phyloP scores from a whole-genome alignment of 106 monocot species.

The Narthecium ossifragum region DNA sequence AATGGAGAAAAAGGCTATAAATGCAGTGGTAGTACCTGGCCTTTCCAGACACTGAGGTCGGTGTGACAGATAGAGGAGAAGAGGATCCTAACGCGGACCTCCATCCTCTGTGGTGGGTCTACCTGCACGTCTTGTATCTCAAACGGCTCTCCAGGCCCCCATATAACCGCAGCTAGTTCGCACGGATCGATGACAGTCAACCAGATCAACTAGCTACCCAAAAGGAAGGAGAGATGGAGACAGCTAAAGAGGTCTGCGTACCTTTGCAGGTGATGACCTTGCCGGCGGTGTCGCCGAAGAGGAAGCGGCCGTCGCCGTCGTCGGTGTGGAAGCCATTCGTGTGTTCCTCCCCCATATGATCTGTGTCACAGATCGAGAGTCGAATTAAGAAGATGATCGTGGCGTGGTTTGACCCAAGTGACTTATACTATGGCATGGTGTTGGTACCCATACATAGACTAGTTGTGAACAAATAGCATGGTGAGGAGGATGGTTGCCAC shows the following conservation, averaged over 20 bases:
- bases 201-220: not conserved
- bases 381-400: too few relatives aligned
- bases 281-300: constrained; percentile 9
- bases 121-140: constrained; percentile 57
- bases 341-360: too few relatives aligned
- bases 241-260: not conserved
- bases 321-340: not conserved
- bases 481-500: too few relatives aligned
- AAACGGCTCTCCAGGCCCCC: constrained; percentile 52
- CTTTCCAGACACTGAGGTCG: constrained; percentile 62
- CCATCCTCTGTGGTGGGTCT: constrained; percentile 46
- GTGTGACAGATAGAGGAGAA: constrained; percentile 81
- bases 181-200: not conserved
- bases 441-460: too few relatives aligned
- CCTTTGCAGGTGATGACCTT: constrained; percentile 73
- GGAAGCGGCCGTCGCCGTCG: not conserved
- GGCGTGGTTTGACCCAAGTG: too few relatives aligned
- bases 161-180: constrained; percentile 49
- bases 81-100: constrained; percentile 61
- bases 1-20: too few relatives aligned
- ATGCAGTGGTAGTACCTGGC: constrained; percentile 20
- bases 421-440: too few relatives aligned
- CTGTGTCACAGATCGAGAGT: too few relatives aligned
- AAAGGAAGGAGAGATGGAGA: not conserved
- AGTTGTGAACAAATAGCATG: too few relatives aligned